A percentile compares a stretch with the other conserved stretches of the same genome.
Conservation (phyloP, 108 stramenopile species). For the Cyclotella baltica region DNA sequence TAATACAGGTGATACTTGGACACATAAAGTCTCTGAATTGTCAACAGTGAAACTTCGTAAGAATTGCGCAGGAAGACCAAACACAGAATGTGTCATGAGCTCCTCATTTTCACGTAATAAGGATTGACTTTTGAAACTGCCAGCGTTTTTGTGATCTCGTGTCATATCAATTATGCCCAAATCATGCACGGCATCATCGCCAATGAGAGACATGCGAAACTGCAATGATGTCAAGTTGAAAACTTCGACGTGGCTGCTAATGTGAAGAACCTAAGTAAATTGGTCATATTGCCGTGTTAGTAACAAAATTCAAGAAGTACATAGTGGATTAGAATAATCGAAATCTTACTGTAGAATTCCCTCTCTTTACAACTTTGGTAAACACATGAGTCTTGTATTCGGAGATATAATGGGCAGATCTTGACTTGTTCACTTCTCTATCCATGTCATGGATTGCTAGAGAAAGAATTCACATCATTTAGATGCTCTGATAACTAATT, state of each 20-base stretch:
- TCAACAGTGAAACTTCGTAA: slow-evolving; percentile 40
- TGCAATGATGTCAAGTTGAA: slow-evolving; percentile 67
- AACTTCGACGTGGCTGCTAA: slow-evolving; percentile 75
- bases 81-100: slow-evolving; percentile 49
- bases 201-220: slow-evolving; percentile 57
- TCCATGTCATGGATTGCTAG: slow-evolving; percentile 58
- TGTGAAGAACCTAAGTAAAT: slow-evolving; percentile 64
- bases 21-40: slow-evolving; percentile 39
- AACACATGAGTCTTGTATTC: slow-evolving; percentile 56
- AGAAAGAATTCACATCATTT: neutral
- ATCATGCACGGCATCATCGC: slow-evolving; percentile 45
- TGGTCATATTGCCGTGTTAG: neutral
- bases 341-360: slow-evolving; percentile 77
- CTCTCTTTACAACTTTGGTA: slow-evolving; percentile 67
- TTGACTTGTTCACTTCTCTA: slow-evolving; percentile 52
- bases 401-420: slow-evolving; percentile 52
- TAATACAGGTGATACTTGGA: slow-evolving; percentile 47
- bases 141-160: slow-evolving; percentile 14
- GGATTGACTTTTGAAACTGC: slow-evolving; percentile 19
- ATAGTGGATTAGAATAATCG: neutral
- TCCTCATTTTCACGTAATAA: slow-evolving; percentile 39
- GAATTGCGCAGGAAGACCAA: slow-evolving; percentile 51
- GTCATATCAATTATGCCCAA: slow-evolving; percentile 44
- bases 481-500: neutral
- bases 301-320: neutral